Evolutionary conservation across 2,329 filamentous ascomycete species (phyloP).

Genomic region (Ophiosphaerella narmari): DNA sequence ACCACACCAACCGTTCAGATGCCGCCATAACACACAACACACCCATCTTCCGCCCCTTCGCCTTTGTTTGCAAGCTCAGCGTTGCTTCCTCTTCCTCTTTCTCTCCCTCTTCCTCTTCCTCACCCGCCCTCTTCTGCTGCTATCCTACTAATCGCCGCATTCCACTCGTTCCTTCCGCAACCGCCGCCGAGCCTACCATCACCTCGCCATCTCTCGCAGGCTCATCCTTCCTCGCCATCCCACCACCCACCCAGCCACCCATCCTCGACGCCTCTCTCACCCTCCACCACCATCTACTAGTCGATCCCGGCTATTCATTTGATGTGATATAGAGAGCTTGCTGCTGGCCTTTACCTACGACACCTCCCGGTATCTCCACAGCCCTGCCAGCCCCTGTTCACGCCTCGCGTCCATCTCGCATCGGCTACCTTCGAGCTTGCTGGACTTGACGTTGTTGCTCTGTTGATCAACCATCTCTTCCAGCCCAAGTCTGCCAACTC

Average conservation of each 20-base stretch:
- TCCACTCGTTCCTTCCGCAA: constrained; percentile 36
- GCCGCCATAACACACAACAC: constrained; percentile 32
- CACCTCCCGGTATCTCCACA: constrained; percentile 11
- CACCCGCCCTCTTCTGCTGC: constrained; percentile 8
- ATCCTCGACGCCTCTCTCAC: constrained; percentile 9
- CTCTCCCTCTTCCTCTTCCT: constrained; percentile 6
- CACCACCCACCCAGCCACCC: constrained; percentile 33
- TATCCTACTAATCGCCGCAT: constrained; percentile 27
- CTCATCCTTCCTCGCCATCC: constrained; percentile 24
- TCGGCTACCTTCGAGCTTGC: constrained; percentile 12
- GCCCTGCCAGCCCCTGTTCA: neutral
- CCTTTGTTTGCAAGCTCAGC: constrained; percentile 36
- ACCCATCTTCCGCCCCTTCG: constrained; percentile 19
- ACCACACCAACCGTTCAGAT: constrained; percentile 31
- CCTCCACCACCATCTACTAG: constrained; percentile 26
- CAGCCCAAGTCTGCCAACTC: constrained; percentile 32
- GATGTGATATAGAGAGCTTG: constrained; percentile 36
- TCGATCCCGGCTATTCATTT: constrained; percentile 34
- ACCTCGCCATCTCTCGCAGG: constrained; percentile 17
- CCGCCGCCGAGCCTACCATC: constrained; percentile 27
- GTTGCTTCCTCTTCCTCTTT: constrained; percentile 18
- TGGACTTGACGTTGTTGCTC: constrained; percentile 30
- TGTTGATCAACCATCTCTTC: constrained; percentile 22
- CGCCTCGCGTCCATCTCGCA: no score
- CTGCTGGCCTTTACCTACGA: constrained; percentile 33